Conservation (phyloP, 2,329 filamentous ascomycete species). For the Hawksworthiomyces lignivorus region DNA sequence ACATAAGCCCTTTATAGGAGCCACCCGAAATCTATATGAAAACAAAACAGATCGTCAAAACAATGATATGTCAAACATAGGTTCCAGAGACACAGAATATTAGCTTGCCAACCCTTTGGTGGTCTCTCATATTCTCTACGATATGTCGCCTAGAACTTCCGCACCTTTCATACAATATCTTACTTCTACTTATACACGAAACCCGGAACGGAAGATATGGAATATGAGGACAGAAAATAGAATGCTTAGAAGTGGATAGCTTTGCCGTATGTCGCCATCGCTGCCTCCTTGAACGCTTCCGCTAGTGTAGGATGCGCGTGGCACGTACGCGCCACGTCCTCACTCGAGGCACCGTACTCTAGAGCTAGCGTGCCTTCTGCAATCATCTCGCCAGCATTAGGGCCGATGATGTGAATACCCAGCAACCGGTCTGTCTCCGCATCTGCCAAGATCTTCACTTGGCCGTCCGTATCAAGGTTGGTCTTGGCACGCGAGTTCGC, state of each 20-base stretch:
- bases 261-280: slow-evolving; percentile 94
- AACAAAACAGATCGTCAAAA: background rate
- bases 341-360: slow-evolving; percentile 91
- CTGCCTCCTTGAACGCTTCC: slow-evolving; percentile 99
- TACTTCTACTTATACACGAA: too few species aligned
- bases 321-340: slow-evolving; percentile 90
- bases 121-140: too few species aligned
- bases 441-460: slow-evolving; percentile 96
- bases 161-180: too few species aligned
- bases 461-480: slow-evolving; percentile 88
- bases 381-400: slow-evolving; percentile 98
- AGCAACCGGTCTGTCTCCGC: slow-evolving; percentile 93
- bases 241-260: slow-evolving; percentile 79
- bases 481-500: slow-evolving; percentile 99
- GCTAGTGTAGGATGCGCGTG: slow-evolving; percentile 94
- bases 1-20: too few species aligned
- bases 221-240: too few species aligned
- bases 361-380: slow-evolving; percentile 91
- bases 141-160: too few species aligned
- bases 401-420: slow-evolving; percentile 91
- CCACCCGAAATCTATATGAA: slow-evolving; percentile 1
- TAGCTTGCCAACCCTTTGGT: too few species aligned
- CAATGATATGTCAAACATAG: background rate
- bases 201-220: too few species aligned
- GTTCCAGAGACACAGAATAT: too few species aligned